These are phyloP conservation scores for Pseudopediastrum boryanum DNA, from an alignment of 139 green algal genomes.

Conservation along the genomic window DNA sequence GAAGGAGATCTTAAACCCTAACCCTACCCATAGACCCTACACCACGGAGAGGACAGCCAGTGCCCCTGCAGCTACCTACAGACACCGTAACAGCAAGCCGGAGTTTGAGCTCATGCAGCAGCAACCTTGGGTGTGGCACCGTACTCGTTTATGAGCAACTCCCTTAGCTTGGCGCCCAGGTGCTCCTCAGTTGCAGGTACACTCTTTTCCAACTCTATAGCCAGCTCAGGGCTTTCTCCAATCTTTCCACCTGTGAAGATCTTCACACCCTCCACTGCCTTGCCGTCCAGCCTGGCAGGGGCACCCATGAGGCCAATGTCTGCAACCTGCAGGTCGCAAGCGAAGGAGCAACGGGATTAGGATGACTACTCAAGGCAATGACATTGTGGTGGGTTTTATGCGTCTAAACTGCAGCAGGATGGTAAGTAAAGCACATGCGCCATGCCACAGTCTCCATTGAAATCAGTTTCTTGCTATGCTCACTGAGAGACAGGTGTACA, in stretches of 20 bases:
- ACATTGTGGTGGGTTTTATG: too few species aligned
- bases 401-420: too few species aligned
- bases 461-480: too few species aligned
- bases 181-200: slow-evolving; percentile 67
- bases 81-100: too few species aligned
- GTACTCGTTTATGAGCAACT: slow-evolving; percentile 86
- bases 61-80: too few species aligned
- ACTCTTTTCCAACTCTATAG: slow-evolving; percentile 69
- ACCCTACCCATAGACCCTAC: too few species aligned
- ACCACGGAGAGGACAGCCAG: too few species aligned
- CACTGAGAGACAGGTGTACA: too few species aligned
- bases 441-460: too few species aligned
- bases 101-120: slow-evolving; percentile 20
- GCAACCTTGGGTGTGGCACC: slow-evolving; percentile 62
- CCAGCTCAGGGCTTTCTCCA: slow-evolving; percentile 75
- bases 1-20: too few species aligned
- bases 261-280: slow-evolving; percentile 90
- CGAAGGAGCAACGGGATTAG: background rate
- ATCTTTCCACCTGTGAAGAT: slow-evolving; percentile 89
- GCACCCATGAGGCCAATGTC: slow-evolving; percentile 96
- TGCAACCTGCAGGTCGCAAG: slow-evolving; percentile 69
- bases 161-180: slow-evolving; percentile 76
- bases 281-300: slow-evolving; percentile 87
- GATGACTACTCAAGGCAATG: too few species aligned
- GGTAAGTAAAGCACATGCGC: too few species aligned